Evolutionary conservation across 2,329 filamentous ascomycete species (phyloP), one percentile per base, ranked within the genome.

Genomic region (Fusarium sp.): DNA sequence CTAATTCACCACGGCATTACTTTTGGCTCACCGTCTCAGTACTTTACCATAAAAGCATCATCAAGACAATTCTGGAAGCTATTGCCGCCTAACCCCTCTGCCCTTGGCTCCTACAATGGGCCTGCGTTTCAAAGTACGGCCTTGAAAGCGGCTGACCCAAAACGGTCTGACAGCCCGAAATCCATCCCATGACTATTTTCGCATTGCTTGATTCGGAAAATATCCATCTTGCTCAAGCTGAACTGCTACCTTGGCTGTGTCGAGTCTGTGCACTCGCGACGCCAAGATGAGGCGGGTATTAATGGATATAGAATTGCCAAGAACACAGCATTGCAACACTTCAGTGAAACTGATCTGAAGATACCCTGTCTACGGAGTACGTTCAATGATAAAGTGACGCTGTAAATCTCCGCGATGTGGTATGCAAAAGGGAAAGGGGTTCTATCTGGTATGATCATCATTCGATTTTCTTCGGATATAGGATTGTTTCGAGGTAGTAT

Each of bases 391-490:
- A 27, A 11, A 20, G 32, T 52, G 40, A 40, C 20, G 32, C 49
- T 51, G 34, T n/a, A 27, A 52, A 43, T 59, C 29, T 29, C 16
- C 18, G 15, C 15, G 24, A 6, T 16, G 30, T 42, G n/a, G 18
- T 18, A 38, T 12, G 18, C 4, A 3, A 34, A 38, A 38, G 6
- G 3, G 10, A 16, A 15, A 47, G 61, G 12, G 47, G 30, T 11
- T 22, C 14, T 22, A 22, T 15, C 9, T 56, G 60, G 47, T 34
- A 24, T 40, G 43, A 63, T 44, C 3, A 57, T 57, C 43, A 22
- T 64, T 57, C 59, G 59, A 63, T 27, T 57, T 11, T 18, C 11
- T 14, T 49, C 61, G 59, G 61, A 63, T 63, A 63, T 63, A 63
- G 27, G 22, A 47, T 30, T 56, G 59, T 49, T 63, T 63, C 27